Base-by-base conservation (phyloP, 345 rosid genomes). In the Lepidium aucheri region DNA sequence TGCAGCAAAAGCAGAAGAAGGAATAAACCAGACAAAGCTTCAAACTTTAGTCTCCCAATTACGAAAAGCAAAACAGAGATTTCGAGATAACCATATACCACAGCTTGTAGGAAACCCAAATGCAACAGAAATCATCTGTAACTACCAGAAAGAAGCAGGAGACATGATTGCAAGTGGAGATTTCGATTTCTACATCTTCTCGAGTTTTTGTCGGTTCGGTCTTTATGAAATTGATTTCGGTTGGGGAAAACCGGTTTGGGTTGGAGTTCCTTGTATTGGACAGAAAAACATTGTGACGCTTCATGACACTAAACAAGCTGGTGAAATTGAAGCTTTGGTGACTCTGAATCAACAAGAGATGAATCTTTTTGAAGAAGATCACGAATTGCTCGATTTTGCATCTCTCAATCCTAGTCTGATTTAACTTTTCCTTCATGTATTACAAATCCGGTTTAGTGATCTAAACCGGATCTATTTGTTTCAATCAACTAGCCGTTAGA, bases 171-270 rank as follows among this genome's bases (percentile, higher is more conserved):
- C 52, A 8, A 66, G 72, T 28, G 70, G 73, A 8, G 70, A 47
- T 1, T 54, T 20, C 17, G 75, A 74, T 49, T 68, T 75, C 51
- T 77, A 77, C 46, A 63, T 63, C 18, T 53, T 47, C 11, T 33
- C 77, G 0, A 73, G 79, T 39, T 30, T 59, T 64, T 63, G 78
- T 44, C 60, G 72, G 3, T 61, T 68, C 7, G 75, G 73, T 30
- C 16, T 72, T 0, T 77, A 77, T 6, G 77, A 68, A 3, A 13
- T 67, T 2, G 78, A 81, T 72, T 78, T 78, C 40, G 78, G 82
- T 50, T 75, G 74, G 78, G 82, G 82, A 3, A 72, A 65, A 44
- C 81, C 81, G 47, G 60, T 63, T n/a, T 81, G 84, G 84, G 55
- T 72, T 0, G 74, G 53, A 12, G 2, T 70, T 14, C 72, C 78